Evolutionary conservation across 805 yeast species (phyloP).

Genomic region (Myxozyma sirexii): DNA sequence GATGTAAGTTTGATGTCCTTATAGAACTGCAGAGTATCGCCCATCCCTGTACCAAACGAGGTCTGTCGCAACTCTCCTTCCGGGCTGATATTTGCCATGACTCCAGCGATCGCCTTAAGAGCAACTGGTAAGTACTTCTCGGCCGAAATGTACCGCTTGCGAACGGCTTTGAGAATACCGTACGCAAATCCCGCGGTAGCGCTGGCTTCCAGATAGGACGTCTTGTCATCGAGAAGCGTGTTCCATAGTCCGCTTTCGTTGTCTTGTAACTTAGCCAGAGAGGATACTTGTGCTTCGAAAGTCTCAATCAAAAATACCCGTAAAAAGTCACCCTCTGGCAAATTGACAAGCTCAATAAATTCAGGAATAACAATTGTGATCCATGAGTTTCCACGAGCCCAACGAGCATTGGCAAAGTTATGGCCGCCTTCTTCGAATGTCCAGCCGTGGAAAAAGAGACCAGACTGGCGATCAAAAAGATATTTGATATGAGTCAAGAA

Average conservation of each 20-base stretch:
- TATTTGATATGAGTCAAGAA: slow-evolving; percentile 44
- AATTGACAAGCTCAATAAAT: slow-evolving; percentile 42
- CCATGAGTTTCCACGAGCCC: slow-evolving; percentile 48
- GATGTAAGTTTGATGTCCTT: slow-evolving; percentile 44
- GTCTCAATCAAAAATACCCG: slow-evolving; percentile 41
- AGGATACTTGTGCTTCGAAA: slow-evolving; percentile 42
- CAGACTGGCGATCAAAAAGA: slow-evolving; percentile 42
- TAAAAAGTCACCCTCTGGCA: slow-evolving; percentile 41
- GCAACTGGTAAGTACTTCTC: slow-evolving; percentile 39
- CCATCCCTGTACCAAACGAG: slow-evolving; percentile 47
- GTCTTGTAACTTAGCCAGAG: slow-evolving; percentile 41
- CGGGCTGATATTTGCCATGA: slow-evolving; percentile 39
- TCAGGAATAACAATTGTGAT: slow-evolving; percentile 47
- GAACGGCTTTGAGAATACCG: slow-evolving; percentile 44
- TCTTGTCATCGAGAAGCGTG: slow-evolving; percentile 42
- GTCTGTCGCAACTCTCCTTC: slow-evolving; percentile 45
- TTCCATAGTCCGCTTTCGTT: slow-evolving; percentile 43
- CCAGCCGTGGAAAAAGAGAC: slow-evolving; percentile 46
- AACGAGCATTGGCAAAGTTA: slow-evolving; percentile 37
- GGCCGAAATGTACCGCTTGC: slow-evolving; percentile 39
- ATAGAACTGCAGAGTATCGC: slow-evolving; percentile 43
- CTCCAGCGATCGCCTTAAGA: slow-evolving; percentile 44
- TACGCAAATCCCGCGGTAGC: slow-evolving; percentile 47
- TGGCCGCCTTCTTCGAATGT: slow-evolving; percentile 17
- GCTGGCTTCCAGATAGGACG: slow-evolving; percentile 37